Conservation (phyloP, 768 basidiomycete species). For the Leucocoprinus leucothites region DNA sequence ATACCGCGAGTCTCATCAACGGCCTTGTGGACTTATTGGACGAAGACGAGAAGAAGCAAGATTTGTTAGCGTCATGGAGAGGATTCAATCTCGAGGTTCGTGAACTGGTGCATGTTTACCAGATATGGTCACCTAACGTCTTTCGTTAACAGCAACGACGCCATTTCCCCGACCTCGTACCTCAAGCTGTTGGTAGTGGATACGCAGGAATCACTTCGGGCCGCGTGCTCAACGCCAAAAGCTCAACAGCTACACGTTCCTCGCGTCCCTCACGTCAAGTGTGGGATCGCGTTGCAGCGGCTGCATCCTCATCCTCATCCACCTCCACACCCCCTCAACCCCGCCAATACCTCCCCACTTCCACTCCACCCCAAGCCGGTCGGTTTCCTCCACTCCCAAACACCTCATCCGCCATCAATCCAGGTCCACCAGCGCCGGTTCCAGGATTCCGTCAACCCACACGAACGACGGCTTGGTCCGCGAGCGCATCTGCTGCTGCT, state of each 20-base stretch:
- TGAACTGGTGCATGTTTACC: conserved; percentile 4
- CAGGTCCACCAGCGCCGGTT: conserved; percentile 15
- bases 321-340: conserved; percentile 21
- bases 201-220: conserved; percentile 82
- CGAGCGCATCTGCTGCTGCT: conserved; percentile 28
- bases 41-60: conserved; percentile 80
- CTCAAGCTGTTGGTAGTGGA: conserved; percentile 53
- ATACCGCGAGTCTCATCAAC: conserved; percentile 71
- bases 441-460: conserved; percentile 41
- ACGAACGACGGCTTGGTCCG: conserved; percentile 63
- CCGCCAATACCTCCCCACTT: not conserved
- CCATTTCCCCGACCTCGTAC: conserved; percentile 78
- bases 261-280: conserved; percentile 60
- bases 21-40: conserved; percentile 75
- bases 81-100: conserved; percentile 79
- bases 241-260: conserved; percentile 59
- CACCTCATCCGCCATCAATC: not conserved
- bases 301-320: conserved; percentile 45
- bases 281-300: conserved; percentile 89
- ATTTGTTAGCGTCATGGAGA: conserved; percentile 75
- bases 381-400: conserved; percentile 34
- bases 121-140: not conserved
- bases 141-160: conserved; percentile 62
- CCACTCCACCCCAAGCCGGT: conserved; percentile 23
- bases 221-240: conserved; percentile 80